Percentiles rank a stretch among this genome's conserved stretches.
These are phyloP conservation scores for Yamadazyma nakazawae DNA, from an alignment of 805 yeast genomes.

Conservation along the genomic window DNA sequence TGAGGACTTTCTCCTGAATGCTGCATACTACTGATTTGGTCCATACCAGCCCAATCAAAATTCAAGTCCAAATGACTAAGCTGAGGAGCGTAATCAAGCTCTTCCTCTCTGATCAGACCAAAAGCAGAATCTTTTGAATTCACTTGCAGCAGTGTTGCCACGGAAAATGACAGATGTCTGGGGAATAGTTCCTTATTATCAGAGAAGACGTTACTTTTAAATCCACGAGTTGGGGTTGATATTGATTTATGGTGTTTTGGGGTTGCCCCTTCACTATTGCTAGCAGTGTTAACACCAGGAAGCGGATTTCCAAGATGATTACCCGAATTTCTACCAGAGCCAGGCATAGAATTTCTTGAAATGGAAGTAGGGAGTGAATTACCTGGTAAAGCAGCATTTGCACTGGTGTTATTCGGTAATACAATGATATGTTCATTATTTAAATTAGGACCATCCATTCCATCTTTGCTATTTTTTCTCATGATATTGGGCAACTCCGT, in stretches of 20 bases:
- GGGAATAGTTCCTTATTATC: constrained; percentile 12
- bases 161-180: constrained; percentile 12
- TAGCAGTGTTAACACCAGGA: background rate
- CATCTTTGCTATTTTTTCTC: constrained; percentile 27
- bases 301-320: background rate
- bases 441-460: constrained; percentile 13
- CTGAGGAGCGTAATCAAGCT: constrained; percentile 82
- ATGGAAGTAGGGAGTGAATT: background rate
- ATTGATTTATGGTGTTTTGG: constrained; percentile 3
- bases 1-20: background rate
- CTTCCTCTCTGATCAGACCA: constrained; percentile 19
- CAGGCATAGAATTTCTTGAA: background rate
- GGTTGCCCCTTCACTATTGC: background rate
- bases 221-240: constrained; percentile 1
- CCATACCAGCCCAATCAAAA: constrained; percentile 28
- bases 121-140: constrained; percentile 45
- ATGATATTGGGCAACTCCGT: constrained; percentile 43
- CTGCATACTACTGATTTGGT: constrained; percentile 26
- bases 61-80: constrained; percentile 11
- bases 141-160: constrained; percentile 46
- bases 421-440: constrained; percentile 51
- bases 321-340: background rate
- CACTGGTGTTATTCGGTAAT: constrained; percentile 48
- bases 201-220: background rate
- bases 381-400: constrained; percentile 46